Evolutionary conservation across 371 early-diverging fungal genomes (phyloP), one percentile per base, ranked within the genome.

Genomic region (Mucor irregularis): DNA sequence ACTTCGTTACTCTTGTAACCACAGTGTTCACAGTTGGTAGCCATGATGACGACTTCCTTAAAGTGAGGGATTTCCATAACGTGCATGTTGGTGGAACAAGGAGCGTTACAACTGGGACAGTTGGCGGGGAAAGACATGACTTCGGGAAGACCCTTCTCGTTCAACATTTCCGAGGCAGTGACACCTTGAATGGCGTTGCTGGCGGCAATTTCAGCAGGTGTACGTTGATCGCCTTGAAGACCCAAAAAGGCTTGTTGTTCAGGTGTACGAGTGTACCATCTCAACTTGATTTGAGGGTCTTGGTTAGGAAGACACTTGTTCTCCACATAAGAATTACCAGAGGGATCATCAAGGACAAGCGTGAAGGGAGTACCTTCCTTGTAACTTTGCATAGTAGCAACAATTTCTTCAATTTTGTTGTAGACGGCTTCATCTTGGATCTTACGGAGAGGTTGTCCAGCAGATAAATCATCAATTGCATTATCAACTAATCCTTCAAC

Each of bases 1-100:
- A 97, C 95, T 68, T 97, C 97, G 67, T 95, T 96, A 54, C 86
- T 87, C 85, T 95, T 96, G 78, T 90, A 97, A 13, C 96, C 96
- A 68, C 97, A 97, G 6, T 62, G 57, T 21, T 95, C 93, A 74
- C 97, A 97, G 50, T 81, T 80, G 5, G 95, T 95, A n/a, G 95
- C 86, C 97, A 96, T 96, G 60, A 97, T 90, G 37, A 97, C 89
- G 11, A 96, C 94, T 61, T 97, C 91, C 70, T 95, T 94, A 65
- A 97, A 97, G 64, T 97, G 92, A 42, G 96, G 96, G 59, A 96
- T 95, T 43, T 92, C 79, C 61, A 97, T 62, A 43, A 94, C 73
- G 30, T 94, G 92, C 97, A 97, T 96, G 55, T 90, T 90, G 52
- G 95, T 95, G 25, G 91, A 88, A 55, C 88, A 84, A 26, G 92